Conservation (phyloP, 192 early-diverging fungal genomes). For the Diversispora epigaea region DNA sequence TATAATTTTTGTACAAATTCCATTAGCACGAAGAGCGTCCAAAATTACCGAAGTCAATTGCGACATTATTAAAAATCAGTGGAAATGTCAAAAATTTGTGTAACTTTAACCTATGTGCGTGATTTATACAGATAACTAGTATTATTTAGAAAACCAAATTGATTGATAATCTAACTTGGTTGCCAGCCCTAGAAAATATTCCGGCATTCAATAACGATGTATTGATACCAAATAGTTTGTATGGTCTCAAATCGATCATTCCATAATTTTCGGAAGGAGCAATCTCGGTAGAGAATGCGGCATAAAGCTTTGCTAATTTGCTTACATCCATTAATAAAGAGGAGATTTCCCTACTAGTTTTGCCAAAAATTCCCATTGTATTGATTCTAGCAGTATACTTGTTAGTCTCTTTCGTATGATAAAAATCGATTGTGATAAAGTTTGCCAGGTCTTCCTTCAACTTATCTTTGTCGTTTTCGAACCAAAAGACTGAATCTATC, state of each 20-base stretch:
- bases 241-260: neutral
- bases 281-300: neutral
- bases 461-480: too few species aligned
- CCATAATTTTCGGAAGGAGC: neutral
- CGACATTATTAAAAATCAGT: neutral
- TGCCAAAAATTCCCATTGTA: too few species aligned
- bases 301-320: neutral
- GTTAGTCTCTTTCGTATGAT: too few species aligned
- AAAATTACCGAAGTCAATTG: neutral
- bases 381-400: too few species aligned
- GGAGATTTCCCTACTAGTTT: too few species aligned
- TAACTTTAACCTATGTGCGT: too few species aligned
- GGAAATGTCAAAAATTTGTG: too few species aligned
- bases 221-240: neutral
- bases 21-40: neutral
- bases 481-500: too few species aligned
- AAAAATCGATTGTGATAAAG: too few species aligned
- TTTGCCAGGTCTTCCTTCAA: too few species aligned
- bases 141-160: too few species aligned
- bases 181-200: neutral
- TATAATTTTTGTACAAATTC: slow-evolving; percentile 19
- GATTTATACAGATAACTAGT: too few species aligned
- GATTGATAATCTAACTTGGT: neutral
- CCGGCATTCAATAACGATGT: neutral
- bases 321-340: neutral